A percentile compares a stretch with the other conserved stretches of the same genome.
Conservation (phyloP, 371 early-diverging fungal genomes). For the Mortierella sp. region DNA sequence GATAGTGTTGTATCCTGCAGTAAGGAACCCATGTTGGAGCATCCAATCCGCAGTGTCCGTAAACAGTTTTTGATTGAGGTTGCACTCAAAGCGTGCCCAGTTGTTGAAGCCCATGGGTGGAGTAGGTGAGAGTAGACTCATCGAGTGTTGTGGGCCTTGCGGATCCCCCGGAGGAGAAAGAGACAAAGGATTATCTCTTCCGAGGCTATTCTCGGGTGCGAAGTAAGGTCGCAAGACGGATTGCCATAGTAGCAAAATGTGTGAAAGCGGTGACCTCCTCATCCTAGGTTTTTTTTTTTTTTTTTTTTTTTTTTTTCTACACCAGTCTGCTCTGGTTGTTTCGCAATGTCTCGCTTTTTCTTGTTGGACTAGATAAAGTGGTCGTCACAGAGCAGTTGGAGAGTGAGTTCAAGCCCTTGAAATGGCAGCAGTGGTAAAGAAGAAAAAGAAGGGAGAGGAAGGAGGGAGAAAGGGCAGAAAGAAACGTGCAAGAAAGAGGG, state of each 20-base stretch:
- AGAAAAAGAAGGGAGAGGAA: not conserved
- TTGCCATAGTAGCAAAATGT: slow-evolving; percentile 37
- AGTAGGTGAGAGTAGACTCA: slow-evolving; percentile 17
- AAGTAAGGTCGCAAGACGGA: slow-evolving; percentile 6
- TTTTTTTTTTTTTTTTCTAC: not conserved
- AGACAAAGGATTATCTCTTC: not conserved
- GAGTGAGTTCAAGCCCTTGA: too few species aligned
- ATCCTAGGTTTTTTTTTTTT: not conserved
- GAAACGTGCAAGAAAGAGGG: slow-evolving; percentile 1
- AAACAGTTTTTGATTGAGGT: slow-evolving; percentile 49
- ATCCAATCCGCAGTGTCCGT: slow-evolving; percentile 52
- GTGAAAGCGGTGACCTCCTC: slow-evolving; percentile 35
- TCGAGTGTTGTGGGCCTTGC: too few species aligned
- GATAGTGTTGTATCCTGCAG: slow-evolving; percentile 48
- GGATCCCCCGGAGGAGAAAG: not conserved
- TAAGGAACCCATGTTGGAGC: slow-evolving; percentile 37
- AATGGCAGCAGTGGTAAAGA: not conserved
- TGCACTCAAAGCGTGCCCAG: slow-evolving; percentile 54
- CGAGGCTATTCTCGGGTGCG: slow-evolving; percentile 13
- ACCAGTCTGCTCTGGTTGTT: not conserved
- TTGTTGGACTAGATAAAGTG: too few species aligned
- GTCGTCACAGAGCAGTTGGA: not conserved
- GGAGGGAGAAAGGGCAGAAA: not conserved
- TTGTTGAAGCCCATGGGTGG: slow-evolving; percentile 57
- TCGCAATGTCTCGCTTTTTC: too few species aligned